Conservation (phyloP, 768 basidiomycete genomes). For the Agrocybe praecox region DNA sequence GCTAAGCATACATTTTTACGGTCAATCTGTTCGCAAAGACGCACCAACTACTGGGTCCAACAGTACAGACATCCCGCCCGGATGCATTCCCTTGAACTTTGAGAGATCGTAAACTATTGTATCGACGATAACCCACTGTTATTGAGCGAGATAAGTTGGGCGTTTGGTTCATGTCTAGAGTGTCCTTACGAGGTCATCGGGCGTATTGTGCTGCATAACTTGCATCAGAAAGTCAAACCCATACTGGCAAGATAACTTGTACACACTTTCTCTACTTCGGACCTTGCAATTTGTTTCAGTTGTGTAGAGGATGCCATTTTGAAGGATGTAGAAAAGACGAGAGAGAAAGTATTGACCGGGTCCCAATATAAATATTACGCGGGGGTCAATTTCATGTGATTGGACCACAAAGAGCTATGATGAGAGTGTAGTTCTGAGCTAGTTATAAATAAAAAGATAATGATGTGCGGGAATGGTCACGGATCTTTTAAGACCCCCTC, state of each 20-base stretch:
- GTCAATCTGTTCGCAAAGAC: constrained; percentile 19
- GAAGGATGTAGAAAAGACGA: neutral
- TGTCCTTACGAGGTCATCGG: constrained; percentile 69
- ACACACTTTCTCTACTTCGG: constrained; percentile 32
- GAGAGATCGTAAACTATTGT: constrained; percentile 79
- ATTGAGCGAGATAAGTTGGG: neutral
- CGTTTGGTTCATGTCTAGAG: neutral
- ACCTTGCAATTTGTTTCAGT: constrained; percentile 34
- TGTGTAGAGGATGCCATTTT: constrained; percentile 11
- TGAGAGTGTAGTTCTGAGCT: too few relatives aligned
- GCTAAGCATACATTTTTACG: neutral
- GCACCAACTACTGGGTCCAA: constrained; percentile 75
- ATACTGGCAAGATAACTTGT: neutral
- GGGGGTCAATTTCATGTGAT: constrained; percentile 23
- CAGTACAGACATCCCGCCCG: constrained; percentile 81
- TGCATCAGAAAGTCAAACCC: neutral
- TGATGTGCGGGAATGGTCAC: neutral
- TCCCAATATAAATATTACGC: constrained; percentile 3
- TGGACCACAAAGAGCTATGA: neutral
- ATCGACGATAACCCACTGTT: constrained; percentile 75
- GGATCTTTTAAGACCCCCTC: too few relatives aligned
- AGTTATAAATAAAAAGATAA: neutral
- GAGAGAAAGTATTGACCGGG: neutral
- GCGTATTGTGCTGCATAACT: constrained; percentile 63
- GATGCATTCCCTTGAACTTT: constrained; percentile 80